A percentile compares a stretch with the other conserved stretches of the same genome.
Evolutionary conservation across 148 eudicot genomes (phyloP).

Genomic region (Oxyria digyna): DNA sequence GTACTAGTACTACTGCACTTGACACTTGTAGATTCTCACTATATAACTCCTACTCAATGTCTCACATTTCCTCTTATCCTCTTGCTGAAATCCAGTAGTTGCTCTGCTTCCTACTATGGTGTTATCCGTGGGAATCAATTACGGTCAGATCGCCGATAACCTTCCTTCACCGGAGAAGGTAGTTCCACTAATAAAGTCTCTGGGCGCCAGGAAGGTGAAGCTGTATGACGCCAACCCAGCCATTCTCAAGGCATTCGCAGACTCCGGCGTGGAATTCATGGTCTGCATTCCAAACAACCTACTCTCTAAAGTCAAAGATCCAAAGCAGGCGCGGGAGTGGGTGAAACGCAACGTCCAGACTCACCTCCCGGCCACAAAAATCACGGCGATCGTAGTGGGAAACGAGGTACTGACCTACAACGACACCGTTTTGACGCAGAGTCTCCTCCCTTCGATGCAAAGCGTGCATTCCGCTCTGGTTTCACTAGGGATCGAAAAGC

Average conservation of each 20-base stretch:
- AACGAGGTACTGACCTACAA: conserved; percentile 12
- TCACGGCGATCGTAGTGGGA: conserved; percentile 12
- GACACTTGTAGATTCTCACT: neutral
- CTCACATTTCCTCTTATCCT: neutral
- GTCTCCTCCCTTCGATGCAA: conserved; percentile 11
- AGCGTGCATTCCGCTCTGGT: conserved; percentile 1
- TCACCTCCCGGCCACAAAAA: conserved; percentile 8
- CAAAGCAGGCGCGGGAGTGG: conserved; percentile 44
- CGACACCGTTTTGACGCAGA: conserved; percentile 2
- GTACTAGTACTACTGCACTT: neutral
- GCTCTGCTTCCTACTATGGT: conserved; percentile 12
- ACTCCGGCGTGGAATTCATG: conserved; percentile 60
- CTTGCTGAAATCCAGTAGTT: neutral
- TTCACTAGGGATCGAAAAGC: neutral
- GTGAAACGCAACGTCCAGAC: conserved; percentile 35
- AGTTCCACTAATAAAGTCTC: conserved; percentile 43
- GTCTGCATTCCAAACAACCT: conserved; percentile 48
- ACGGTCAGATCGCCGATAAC: conserved; percentile 78
- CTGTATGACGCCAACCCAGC: conserved; percentile 78
- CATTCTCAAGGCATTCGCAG: conserved; percentile 72
- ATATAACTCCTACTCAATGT: neutral
- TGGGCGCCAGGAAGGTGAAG: conserved; percentile 61
- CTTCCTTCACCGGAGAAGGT: conserved; percentile 60
- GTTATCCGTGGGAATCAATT: conserved; percentile 59
- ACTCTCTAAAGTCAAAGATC: conserved; percentile 37